Percentiles rank a stretch among this genome's conserved stretches.
Evolutionary conservation across 2,329 filamentous ascomycete species (phyloP).

Genomic region (Macrophomina phaseolina): DNA sequence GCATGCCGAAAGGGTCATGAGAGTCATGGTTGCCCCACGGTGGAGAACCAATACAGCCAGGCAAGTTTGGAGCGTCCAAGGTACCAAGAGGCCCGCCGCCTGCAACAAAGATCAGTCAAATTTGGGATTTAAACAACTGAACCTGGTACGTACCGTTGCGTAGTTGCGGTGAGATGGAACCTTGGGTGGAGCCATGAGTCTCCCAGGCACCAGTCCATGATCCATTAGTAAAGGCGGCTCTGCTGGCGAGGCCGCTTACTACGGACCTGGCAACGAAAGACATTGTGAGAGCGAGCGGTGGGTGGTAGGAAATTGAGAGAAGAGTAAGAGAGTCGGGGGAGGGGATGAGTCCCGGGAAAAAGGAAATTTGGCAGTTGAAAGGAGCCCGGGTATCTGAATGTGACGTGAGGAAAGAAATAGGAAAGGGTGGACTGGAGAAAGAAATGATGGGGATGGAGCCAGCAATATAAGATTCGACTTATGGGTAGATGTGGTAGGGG

Average conservation of each 20-base stretch:
- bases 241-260: slow-evolving; percentile 11
- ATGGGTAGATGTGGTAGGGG: neutral
- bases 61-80: slow-evolving; percentile 14
- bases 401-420: neutral
- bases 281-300: slow-evolving; percentile 4
- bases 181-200: slow-evolving; percentile 14
- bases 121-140: neutral
- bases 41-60: neutral
- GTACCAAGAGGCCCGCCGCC: slow-evolving; percentile 18
- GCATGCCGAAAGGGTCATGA: slow-evolving; percentile 31
- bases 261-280: slow-evolving; percentile 25
- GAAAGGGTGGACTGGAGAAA: neutral
- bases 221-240: slow-evolving; percentile 9
- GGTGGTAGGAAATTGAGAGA: neutral
- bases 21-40: slow-evolving; percentile 10
- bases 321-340: no score
- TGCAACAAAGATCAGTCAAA: neutral
- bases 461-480: neutral
- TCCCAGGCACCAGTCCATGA: slow-evolving; percentile 16
- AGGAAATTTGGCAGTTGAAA: neutral
- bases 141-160: slow-evolving; percentile 12
- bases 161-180: neutral
- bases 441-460: slow-evolving; percentile 8
- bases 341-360: neutral
- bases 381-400: neutral